Conservation (phyloP, 176 grass and related monocot genomes). For the Cenchrus americanus region DNA sequence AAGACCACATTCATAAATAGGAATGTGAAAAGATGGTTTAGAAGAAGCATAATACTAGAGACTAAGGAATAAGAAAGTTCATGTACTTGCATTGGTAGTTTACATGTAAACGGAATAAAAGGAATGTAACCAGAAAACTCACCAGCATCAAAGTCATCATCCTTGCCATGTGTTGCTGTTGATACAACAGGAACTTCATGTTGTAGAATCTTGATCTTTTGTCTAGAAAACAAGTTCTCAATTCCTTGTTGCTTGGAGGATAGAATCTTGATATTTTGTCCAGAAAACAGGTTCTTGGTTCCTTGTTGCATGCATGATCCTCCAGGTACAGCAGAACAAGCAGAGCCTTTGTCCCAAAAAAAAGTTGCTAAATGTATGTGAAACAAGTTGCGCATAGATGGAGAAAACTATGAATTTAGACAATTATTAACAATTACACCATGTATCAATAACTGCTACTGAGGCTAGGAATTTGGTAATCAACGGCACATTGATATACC, state of each 20-base stretch:
- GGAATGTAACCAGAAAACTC: conserved; percentile 40
- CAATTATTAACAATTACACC: neutral
- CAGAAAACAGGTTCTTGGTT: conserved; percentile 19
- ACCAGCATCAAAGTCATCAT: conserved; percentile 38
- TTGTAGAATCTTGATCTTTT: conserved; percentile 16
- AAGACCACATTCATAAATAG: conserved; percentile 32
- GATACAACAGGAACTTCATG: conserved; percentile 11
- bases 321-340: conserved; percentile 28
- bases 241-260: conserved; percentile 28
- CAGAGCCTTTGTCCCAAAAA: conserved; percentile 8
- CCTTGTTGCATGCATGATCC: conserved; percentile 28
- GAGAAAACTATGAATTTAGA: neutral
- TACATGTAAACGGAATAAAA: conserved; percentile 1
- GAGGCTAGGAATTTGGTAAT: neutral
- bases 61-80: neutral
- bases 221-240: conserved; percentile 4
- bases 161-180: conserved; percentile 7
- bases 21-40: neutral
- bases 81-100: conserved; percentile 14
- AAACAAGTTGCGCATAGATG: neutral
- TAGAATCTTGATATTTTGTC: conserved; percentile 17
- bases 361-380: neutral
- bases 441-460: conserved; percentile 1
- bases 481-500: neutral
- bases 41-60: conserved; percentile 6